Base-by-base conservation (phyloP, 1,284 basidiomycete species). In the Gastroboletus turbinatus region DNA sequence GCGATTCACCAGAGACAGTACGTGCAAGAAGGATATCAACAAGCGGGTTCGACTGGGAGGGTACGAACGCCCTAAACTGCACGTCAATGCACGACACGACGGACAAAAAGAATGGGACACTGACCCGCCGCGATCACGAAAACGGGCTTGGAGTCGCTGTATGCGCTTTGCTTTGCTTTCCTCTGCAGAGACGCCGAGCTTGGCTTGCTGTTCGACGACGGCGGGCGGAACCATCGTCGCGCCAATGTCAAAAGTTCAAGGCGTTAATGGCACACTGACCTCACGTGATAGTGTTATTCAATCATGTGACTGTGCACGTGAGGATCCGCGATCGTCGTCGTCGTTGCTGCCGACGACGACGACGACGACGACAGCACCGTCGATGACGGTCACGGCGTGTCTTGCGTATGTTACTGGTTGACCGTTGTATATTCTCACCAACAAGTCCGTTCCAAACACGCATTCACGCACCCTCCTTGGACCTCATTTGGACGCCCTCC, bases 61-160 rank as follows among this genome's bases (percentile, higher is more conserved):
- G 77, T 32, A 75, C 66, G 62, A 78, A 78, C 11, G 67, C 73
- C 8, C 78, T 79, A 19, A 19, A 25, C 17, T 29, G 29, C 23
- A 11, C 2, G 50, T 66, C 43, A 63, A 17, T 19, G 11, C 40
- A 10, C 16, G 40, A 39, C 19, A 38, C 4, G 43, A 47, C 9
- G 21, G 0, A 38, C 29, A 32, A 46, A 29, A 6, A 21, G 27
- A 30, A 35, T 23, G n/a, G 25, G 42, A 39, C 27, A 75, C 81
- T 59, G 40, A 85, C 84, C 84, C 84, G 58, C 84, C 84, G 50
- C 84, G 78, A 67, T 85, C 81, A 45, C 85, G 76, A 64, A 84
- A 82, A 30, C 84, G 75, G 39, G 82, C 75, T 60, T 85, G 82
- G 55, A 81, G 82, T 38, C 82, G 77, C 59, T 83, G 75, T 14